Base-by-base conservation (phyloP, 2,329 filamentous ascomycete species). In the Cladophialophora carrionii region DNA sequence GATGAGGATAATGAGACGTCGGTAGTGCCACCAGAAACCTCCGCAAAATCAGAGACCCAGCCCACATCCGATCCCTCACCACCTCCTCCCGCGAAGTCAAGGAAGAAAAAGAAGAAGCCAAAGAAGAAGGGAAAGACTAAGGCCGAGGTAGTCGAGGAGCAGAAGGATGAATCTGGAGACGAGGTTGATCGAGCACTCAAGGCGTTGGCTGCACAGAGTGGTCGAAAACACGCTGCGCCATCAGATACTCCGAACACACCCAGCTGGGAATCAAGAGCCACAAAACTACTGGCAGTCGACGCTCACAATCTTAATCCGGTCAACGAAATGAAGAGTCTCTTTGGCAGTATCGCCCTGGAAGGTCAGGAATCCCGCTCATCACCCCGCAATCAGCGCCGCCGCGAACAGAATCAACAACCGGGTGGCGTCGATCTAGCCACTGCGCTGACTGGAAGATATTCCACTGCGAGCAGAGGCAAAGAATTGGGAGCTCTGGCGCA, bases 261-360 rank as follows among this genome's bases (percentile, higher is more conserved):
- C 17, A 65, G 77, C 63, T 75, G 77, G 60, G 78, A 79, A 57
- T 74, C 78, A 54, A 77, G 84, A 56, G 81, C 80, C 67, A 85
- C 75, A 77, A 78, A 82, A 22, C 76, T 90, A 12, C 79, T 91
- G 0, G 78, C 83, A 2, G 80, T 91, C 58, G 88, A 90, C 71
- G 85, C 88, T 0, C 85, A 90, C 70, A 87, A 92, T 71, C 84
- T 99, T 10, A 93, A 94, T 74, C 91, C 91, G 7, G 83, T 89
- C 41, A 96, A 96, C 73, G 95, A 99, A 79, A 97, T 99, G 92
- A 89, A 87, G 63, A 85, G 84, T 69, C 79, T 91, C 0, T 91
- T 91, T 74, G 89, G 89, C 4, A 84, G 84, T 67, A 84, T 86
- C 29, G 87, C 87, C 24, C 73, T 89, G 10, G 85, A 89, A 71